phyloP scores from a whole-genome alignment of 768 basidiomycete species.

The Tricholoma saponaceum region DNA sequence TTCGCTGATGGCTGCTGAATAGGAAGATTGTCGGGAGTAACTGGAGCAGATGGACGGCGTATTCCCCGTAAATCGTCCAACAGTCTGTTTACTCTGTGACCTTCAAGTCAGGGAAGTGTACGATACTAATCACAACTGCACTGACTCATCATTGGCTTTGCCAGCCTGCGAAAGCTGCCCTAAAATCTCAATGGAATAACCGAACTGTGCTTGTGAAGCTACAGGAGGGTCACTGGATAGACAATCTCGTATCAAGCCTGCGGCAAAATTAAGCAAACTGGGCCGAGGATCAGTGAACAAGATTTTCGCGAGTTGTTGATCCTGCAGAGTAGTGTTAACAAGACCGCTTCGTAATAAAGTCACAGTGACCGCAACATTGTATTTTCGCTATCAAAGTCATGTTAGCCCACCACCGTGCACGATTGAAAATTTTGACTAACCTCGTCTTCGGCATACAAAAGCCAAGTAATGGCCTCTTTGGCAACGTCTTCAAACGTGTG shows the following conservation, averaged over 20 bases:
- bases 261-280: conserved; percentile 74
- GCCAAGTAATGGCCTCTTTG: conserved; percentile 95
- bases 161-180: conserved; percentile 66
- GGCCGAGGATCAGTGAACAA: conserved; percentile 76
- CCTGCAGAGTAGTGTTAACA: conserved; percentile 72
- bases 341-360: conserved; percentile 83
- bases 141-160: conserved; percentile 85
- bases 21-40: conserved; percentile 31
- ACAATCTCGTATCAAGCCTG: conserved; percentile 83
- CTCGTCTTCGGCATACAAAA: conserved; percentile 95
- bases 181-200: conserved; percentile 77
- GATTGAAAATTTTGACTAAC: conserved; percentile 38
- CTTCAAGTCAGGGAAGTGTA: conserved; percentile 3
- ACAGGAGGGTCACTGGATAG: conserved; percentile 77
- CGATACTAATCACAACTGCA: conserved; percentile 12
- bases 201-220: conserved; percentile 76
- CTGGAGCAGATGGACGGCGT: conserved; percentile 41
- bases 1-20: conserved; percentile 50
- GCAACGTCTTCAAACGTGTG: conserved; percentile 87
- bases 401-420: neutral
- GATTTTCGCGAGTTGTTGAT: conserved; percentile 87
- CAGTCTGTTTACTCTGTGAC: conserved; percentile 57
- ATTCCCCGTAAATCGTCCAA: conserved; percentile 80
- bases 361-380: conserved; percentile 91
- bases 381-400: conserved; percentile 68